Evolutionary conservation across 1,284 basidiomycete genomes (phyloP).

Genomic region (Sphaerobolus stellatus): DNA sequence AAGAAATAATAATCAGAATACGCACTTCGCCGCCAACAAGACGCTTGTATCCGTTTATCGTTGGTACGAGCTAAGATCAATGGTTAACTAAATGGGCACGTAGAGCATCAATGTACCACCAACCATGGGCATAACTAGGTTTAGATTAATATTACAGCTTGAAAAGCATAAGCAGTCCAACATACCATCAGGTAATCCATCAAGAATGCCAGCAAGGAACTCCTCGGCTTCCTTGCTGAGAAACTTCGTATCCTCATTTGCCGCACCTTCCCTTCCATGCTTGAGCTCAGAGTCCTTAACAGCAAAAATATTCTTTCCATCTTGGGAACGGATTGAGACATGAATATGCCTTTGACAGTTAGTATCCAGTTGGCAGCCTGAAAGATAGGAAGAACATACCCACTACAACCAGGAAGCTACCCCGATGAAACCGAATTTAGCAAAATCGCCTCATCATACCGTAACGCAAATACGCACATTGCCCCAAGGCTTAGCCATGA

Average conservation of each 20-base stretch:
- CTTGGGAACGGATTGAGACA: conserved; percentile 74
- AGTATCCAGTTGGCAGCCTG: background rate
- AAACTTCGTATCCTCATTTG: conserved; percentile 79
- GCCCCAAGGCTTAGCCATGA: conserved; percentile 98
- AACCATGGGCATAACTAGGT: conserved; percentile 63
- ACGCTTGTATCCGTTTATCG: conserved; percentile 97
- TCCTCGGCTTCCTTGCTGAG: conserved; percentile 85
- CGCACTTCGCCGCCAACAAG: conserved; percentile 83
- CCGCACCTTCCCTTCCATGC: conserved; percentile 65
- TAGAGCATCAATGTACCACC: conserved; percentile 16
- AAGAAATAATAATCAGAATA: background rate
- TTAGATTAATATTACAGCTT: background rate
- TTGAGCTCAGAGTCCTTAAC: conserved; percentile 58
- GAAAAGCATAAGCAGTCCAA: conserved; percentile 3
- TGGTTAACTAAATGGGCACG: background rate
- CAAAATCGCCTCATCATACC: background rate
- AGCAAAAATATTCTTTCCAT: conserved; percentile 81
- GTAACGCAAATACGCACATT: conserved; percentile 63
- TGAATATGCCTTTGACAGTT: conserved; percentile 75
- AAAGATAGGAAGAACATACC: conserved; percentile 47
- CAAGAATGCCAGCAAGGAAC: conserved; percentile 89
- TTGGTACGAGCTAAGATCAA: conserved; percentile 72
- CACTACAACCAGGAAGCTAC: conserved; percentile 88
- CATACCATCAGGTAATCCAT: conserved; percentile 85
- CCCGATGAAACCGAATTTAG: background rate